Evolutionary conservation across 352 stramenopile genomes (phyloP), one percentile per base, ranked within the genome.

Genomic region (Pythium pyrilobum): DNA sequence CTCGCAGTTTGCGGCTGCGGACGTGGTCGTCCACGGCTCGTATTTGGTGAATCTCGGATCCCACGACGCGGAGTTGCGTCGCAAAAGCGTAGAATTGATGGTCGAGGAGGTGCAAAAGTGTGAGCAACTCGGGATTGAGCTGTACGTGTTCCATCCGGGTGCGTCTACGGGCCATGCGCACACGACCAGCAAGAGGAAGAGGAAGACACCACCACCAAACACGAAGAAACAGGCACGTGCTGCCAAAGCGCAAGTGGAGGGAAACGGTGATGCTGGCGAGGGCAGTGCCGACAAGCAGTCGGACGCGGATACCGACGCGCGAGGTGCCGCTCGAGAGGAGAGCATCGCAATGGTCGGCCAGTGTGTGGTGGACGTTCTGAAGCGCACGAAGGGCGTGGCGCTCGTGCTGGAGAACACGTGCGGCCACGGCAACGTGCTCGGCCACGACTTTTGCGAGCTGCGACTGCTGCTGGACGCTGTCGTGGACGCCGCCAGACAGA

Each of bases 111-210:
- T 81, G 18, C 24, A 2, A 13, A 67, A 67, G 46, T 80, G 71
- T 44, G 41, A 59, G 40, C 58, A 73, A 36, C 40, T 81, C 16
- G 68, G 71, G 4, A 47, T 81, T 5, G 48, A 11, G 23, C 32
- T 66, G 21, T 81, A 77, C 44, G 71, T 77, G 21, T 75, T 80
- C 40, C 71, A 80, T 51, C 71, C 71, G 4, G 71, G 67, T 3
- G 59, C 64, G 11, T 69, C 62, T 18, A 74, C 66, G 5, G 41
- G 58, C 2, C 38, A 56, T 9, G 18, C 24, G 25, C 34, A 34
- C 33, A 36, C 25, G 12, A 15, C 13, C 12, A 13, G 24, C 29
- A 52, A 41, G 29, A 52, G 16, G 8, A 52, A 18, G 31, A 52
- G 10, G 18, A 52, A 33, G 4, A 13, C 11, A 27, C 5, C 8